These are phyloP conservation scores for Rhodomyrtus tomentosa DNA, from an alignment of 345 rosid genomes.

Conservation along the genomic window DNA sequence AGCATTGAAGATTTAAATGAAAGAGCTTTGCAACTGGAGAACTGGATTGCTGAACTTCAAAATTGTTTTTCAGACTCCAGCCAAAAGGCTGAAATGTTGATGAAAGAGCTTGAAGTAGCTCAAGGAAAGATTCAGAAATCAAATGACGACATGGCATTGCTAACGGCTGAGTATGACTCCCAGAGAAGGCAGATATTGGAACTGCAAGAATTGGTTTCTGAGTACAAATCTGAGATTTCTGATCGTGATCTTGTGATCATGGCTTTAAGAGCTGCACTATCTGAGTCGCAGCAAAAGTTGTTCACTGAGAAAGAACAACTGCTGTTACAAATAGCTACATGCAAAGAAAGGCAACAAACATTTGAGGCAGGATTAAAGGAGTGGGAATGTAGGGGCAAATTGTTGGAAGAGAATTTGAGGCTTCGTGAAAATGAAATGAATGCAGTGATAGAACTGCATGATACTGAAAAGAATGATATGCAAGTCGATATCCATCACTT, in stretches of 20 bases:
- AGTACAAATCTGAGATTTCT: constrained; percentile 17
- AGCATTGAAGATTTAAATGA: constrained; percentile 24
- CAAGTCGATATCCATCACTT: constrained; percentile 22
- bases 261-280: constrained; percentile 27
- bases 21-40: constrained; percentile 14
- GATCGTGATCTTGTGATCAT: constrained; percentile 22
- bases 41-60: constrained; percentile 23
- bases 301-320: constrained; percentile 42
- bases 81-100: constrained; percentile 8
- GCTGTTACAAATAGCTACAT: constrained; percentile 24
- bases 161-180: constrained; percentile 14
- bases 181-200: constrained; percentile 33
- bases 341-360: constrained; percentile 25
- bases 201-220: constrained; percentile 24
- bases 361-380: constrained; percentile 34
- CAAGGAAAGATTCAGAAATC: constrained; percentile 15
- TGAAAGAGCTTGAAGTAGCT: constrained; percentile 21
- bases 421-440: constrained; percentile 19
- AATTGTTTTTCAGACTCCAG: constrained; percentile 13
- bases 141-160: constrained; percentile 10
- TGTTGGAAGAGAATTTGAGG: constrained; percentile 29
- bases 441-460: constrained; percentile 15
- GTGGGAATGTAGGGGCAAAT: constrained; percentile 19
- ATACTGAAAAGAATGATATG: constrained; percentile 10
- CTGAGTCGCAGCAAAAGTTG: constrained; percentile 37